A percentile compares a stretch with the other conserved stretches of the same genome.
Conservation (phyloP, 306 rosid genomes). For the Cucumis hystrix region DNA sequence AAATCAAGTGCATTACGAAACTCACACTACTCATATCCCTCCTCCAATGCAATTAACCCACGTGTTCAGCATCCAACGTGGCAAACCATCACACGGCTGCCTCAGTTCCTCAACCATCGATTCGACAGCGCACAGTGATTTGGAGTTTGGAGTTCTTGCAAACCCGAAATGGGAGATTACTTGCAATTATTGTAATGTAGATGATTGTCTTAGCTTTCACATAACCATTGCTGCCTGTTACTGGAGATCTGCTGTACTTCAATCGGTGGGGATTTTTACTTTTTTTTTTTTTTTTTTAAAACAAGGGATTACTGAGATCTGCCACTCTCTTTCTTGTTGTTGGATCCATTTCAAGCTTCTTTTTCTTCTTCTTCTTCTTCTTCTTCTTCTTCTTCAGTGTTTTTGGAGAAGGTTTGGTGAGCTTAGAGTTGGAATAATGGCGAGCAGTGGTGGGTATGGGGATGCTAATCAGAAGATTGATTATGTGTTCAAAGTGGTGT, state of each 20-base stretch:
- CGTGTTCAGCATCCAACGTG: not conserved
- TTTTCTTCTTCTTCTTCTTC: not conserved
- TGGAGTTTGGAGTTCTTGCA: too few relatives aligned
- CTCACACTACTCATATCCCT: not conserved
- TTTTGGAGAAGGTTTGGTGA: not conserved
- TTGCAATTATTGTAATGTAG: not conserved
- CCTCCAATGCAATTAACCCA: not conserved
- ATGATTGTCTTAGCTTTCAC: not conserved
- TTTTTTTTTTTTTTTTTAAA: not conserved
- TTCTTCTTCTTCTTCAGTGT: not conserved
- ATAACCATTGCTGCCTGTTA: not conserved
- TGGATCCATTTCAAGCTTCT: slow-evolving; percentile 1
- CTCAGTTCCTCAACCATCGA: too few relatives aligned
- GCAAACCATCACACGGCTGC: too few relatives aligned
- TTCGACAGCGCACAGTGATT: too few relatives aligned
- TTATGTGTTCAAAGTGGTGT: slow-evolving; percentile 91
- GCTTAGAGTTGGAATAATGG: slow-evolving; percentile 29
- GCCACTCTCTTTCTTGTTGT: not conserved
- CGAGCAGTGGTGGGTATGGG: slow-evolving; percentile 60
- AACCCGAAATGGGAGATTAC: not conserved
- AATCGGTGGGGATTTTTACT: not conserved
- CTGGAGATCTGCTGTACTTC: not conserved
- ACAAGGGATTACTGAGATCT: not conserved
- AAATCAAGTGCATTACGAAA: not conserved
- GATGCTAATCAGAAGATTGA: slow-evolving; percentile 85